Evolutionary conservation across 345 rosid genomes (phyloP), one percentile per base, ranked within the genome.

Genomic region (Mangifera indica): DNA sequence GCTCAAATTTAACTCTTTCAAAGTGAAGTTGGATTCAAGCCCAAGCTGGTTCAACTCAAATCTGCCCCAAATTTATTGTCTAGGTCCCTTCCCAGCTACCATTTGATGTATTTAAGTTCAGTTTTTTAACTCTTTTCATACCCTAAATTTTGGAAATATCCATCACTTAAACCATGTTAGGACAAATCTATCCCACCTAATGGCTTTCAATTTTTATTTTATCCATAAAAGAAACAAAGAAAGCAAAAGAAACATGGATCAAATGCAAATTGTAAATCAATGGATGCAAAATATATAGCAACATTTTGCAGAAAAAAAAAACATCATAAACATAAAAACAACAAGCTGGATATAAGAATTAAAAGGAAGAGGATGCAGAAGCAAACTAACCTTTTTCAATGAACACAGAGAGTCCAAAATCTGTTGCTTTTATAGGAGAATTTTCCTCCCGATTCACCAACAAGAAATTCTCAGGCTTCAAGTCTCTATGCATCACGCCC

Each of bases 401-500:
- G 89, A 88, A 92, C 64, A 92, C 89, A 58, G 99, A 92, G 80
- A 89, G 86, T 24, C 97, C 98, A 82, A 95, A 95, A 72, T 89
- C 97, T 0, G 87, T 91, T 21, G 92, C 96, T 81, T 95, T 95
- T 18, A 95, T 70, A 0, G 81, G 82, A 58, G 96, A 83, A 18
- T 79, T 76, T 5, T 86, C 81, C 4, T 77, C 87, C 13, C 67
- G 78, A 79, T 77, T 86, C 71, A 78, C 84, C 55, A 95, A 73
- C 84, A 95, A 80, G 87, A 95, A 90, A 76, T 95, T 92, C 87
- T 95, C 98, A 13, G 99, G 99, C 88, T 95, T 95, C 76, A 94
- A 77, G 74, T 94, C 97, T 60, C 93, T 82, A 55, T 94, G 98
- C 78, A 90, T 84, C 70, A 95, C 96, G 3, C 99, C 99, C 98